Percentiles rank a stretch among this genome's conserved stretches.
phyloP scores from a whole-genome alignment of 2,329 filamentous ascomycete species.

The Claviceps sp. region DNA sequence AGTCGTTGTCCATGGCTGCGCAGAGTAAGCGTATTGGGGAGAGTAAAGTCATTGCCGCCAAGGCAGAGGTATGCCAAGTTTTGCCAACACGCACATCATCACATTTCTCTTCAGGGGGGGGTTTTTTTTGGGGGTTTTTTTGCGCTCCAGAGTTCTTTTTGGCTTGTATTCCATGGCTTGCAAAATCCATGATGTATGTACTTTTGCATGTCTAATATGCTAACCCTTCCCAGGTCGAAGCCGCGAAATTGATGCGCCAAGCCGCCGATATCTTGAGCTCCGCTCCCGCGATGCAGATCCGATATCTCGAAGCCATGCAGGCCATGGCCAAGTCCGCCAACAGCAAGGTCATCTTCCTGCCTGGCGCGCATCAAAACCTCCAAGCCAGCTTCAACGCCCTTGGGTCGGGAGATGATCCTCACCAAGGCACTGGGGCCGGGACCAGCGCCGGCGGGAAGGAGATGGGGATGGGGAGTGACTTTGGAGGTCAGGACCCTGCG shows the following conservation, averaged over 20 bases:
- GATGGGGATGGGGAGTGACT: slow-evolving; percentile 25
- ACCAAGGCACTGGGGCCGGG: slow-evolving; percentile 19
- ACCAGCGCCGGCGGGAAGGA: slow-evolving; percentile 39
- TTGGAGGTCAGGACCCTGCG: slow-evolving; percentile 39
- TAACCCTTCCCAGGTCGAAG: slow-evolving; percentile 50
- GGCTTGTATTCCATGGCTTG: too few relatives aligned
- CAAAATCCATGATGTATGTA: too few relatives aligned
- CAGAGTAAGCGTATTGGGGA: slow-evolving; percentile 98
- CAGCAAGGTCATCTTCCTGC: slow-evolving; percentile 77
- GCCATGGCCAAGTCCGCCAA: slow-evolving; percentile 93
- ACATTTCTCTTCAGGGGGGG: not conserved
- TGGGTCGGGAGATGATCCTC: slow-evolving; percentile 17
- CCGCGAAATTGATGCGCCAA: slow-evolving; percentile 83
- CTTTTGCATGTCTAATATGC: not conserved
- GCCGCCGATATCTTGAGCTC: slow-evolving; percentile 87
- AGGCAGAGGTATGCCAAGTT: slow-evolving; percentile 51
- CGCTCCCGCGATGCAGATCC: slow-evolving; percentile 94
- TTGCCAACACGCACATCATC: not conserved
- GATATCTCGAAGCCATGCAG: slow-evolving; percentile 97
- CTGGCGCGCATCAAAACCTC: slow-evolving; percentile 46
- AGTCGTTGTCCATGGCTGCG: slow-evolving; percentile 93
- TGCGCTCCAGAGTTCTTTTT: too few relatives aligned
- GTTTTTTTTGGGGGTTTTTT: too few relatives aligned
- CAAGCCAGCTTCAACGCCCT: slow-evolving; percentile 28
- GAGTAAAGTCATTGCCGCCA: slow-evolving; percentile 93